Evolutionary conservation across 371 early-diverging fungal species (phyloP).

Genomic region (Syncephalis plumigaleata): DNA sequence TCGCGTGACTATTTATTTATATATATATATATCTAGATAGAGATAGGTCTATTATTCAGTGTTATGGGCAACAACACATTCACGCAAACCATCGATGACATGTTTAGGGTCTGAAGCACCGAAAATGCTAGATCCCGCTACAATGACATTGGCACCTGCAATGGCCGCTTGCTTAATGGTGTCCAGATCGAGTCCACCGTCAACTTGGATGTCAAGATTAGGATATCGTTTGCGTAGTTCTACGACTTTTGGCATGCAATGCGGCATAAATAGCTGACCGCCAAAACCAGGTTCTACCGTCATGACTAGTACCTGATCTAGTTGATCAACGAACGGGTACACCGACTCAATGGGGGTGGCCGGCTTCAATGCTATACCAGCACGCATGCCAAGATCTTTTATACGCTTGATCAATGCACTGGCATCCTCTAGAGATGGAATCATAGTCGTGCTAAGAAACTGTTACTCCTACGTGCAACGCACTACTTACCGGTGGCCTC

Average conservation of each 20-base stretch:
- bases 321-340: conserved; percentile 37
- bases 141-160: conserved; percentile 96
- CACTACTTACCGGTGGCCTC: conserved; percentile 54
- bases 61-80: conserved; percentile 25
- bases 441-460: not conserved
- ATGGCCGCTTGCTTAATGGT: conserved; percentile 75
- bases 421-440: conserved; percentile 28
- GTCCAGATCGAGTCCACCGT: conserved; percentile 84
- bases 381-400: conserved; percentile 75
- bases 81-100: conserved; percentile 51
- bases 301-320: conserved; percentile 94
- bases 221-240: conserved; percentile 61
- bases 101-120: conserved; percentile 52
- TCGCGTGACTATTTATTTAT: too few relatives aligned
- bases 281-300: conserved; percentile 98
- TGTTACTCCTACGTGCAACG: not conserved
- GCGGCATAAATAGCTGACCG: conserved; percentile 83
- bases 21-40: too few relatives aligned
- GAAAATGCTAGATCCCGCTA: conserved; percentile 95
- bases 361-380: conserved; percentile 91
- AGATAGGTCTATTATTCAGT: not conserved
- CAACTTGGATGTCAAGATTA: conserved; percentile 89
- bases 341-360: conserved; percentile 67
- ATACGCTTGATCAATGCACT: conserved; percentile 56
- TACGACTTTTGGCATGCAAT: conserved; percentile 72